Evolutionary conservation across 2,329 filamentous ascomycete species (phyloP), one percentile per base, ranked within the genome.

Genomic region (Colletotrichum liaoningense): DNA sequence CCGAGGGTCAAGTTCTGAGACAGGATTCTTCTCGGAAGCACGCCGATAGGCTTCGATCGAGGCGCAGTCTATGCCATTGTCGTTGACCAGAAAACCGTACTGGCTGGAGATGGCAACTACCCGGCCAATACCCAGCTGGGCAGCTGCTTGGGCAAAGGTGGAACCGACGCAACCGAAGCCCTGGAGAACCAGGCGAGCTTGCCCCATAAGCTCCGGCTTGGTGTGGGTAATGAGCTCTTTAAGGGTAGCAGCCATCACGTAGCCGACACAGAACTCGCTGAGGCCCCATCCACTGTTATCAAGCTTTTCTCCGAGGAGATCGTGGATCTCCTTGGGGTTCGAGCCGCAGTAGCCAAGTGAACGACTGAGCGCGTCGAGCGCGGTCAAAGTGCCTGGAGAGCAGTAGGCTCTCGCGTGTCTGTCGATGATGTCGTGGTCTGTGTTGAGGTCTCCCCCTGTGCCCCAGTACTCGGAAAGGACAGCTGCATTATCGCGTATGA

Each of bases 91-190:
- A 49, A 49, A 49, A 8, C 42, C 42, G 19, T 49, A 49, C 42
- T 49, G 42, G 19, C 42, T 63, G 42, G 60, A 63, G 60, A 63
- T 14, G 38, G 60, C 42, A 19, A 63, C 42, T 22, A 49, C 60
- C 8, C 38, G 60, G 6, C 60, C 60, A 19, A 63, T 63, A 5
- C 38, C 60, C 19, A 63, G 42, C 19, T 63, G 60, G 35, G 38
- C 35, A 35, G 60, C 38, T 63, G 60, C 60, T 49, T 46, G 35
- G 38, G 42, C 35, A 26, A 63, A 63, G 24, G 38, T 63, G 24
- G 60, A 35, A 52, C 38, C 60, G 26, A 63, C 60, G 46, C 60
- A 63, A 14, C 60, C 60, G 60, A 63, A 63, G 8, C 38, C 60
- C 38, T 63, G 60, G 28, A 63, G 35, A 12, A 63, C 42, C 8